These are phyloP conservation scores for Mycena galericulata DNA, from an alignment of 768 basidiomycete species.

Conservation along the genomic window DNA sequence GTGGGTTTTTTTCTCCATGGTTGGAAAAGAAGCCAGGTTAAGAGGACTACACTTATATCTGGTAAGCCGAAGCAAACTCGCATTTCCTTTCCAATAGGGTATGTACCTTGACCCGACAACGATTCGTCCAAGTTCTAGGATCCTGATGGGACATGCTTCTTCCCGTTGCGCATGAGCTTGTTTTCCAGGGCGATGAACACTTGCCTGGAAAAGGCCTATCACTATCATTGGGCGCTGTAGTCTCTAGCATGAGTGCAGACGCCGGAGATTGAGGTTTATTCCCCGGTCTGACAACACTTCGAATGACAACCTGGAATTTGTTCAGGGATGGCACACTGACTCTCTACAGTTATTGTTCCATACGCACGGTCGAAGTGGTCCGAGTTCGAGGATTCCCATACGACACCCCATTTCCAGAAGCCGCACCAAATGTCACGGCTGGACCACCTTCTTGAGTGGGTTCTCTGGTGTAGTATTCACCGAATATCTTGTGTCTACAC, in stretches of 20 bases:
- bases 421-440: background rate
- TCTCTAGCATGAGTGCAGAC: background rate
- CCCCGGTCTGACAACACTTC: background rate
- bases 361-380: background rate
- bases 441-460: background rate
- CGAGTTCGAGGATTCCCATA: background rate
- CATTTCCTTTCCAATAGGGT: background rate
- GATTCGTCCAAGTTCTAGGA: background rate
- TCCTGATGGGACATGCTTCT: conserved; percentile 1
- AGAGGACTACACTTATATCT: conserved; percentile 1
- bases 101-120: background rate
- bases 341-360: background rate
- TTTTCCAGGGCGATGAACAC: background rate
- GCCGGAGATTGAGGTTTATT: background rate
- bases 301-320: background rate
- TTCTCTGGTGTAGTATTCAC: background rate
- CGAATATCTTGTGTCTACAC: background rate
- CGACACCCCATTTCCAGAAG: background rate
- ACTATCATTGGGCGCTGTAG: background rate
- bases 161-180: background rate
- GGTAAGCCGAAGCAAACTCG: background rate
- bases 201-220: background rate
- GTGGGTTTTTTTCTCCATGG: background rate
- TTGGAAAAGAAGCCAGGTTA: no score
- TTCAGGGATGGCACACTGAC: conserved; percentile 2